Conservation (phyloP, 768 basidiomycete species). For the Porphyrellus cyaneotinctus region DNA sequence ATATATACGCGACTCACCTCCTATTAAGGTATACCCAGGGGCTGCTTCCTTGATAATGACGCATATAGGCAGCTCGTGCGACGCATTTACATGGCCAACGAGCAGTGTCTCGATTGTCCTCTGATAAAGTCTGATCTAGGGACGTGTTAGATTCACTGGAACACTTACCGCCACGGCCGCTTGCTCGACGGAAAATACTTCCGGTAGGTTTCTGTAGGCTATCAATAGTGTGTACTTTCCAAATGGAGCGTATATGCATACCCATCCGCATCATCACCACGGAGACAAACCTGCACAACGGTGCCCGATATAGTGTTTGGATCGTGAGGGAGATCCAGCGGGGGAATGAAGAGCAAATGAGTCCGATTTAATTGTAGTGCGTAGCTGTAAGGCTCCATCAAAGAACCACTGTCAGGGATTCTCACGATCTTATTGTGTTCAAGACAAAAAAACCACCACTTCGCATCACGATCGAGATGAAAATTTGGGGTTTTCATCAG, state of each 20-base stretch:
- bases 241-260: constrained; percentile 21
- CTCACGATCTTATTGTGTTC: background rate
- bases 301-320: constrained; percentile 8
- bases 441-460: background rate
- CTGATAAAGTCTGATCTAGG: constrained; percentile 4
- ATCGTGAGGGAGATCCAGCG: background rate
- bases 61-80: constrained; percentile 12
- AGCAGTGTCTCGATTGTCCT: constrained; percentile 25
- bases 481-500: background rate
- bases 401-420: background rate
- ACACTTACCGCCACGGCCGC: constrained; percentile 20
- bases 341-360: constrained; percentile 23
- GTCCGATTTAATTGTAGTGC: constrained; percentile 20
- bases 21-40: constrained; percentile 19
- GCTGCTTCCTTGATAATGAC: constrained; percentile 10
- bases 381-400: constrained; percentile 6
- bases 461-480: no score
- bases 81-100: constrained; percentile 15
- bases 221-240: background rate
- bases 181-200: constrained; percentile 9
- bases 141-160: background rate
- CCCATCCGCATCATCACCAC: constrained; percentile 12
- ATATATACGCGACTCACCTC: constrained; percentile 7
- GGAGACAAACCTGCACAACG: constrained; percentile 25
- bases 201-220: constrained; percentile 2